phyloP scores from a whole-genome alignment of 345 rosid genomes.

The Bruguiera sexangula region DNA sequence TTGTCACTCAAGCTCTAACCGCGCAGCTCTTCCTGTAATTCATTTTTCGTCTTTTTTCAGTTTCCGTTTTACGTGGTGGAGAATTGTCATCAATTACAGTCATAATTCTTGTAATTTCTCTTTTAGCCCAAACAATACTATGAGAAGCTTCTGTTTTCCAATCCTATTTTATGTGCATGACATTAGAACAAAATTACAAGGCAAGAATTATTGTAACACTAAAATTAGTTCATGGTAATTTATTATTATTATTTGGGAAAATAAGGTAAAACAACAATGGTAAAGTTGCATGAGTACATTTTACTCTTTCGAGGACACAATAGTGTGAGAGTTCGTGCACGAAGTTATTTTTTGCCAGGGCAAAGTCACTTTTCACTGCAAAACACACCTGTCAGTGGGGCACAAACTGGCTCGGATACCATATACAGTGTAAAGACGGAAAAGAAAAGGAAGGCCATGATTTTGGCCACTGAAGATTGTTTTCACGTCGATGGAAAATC shows the following conservation, averaged over 20 bases:
- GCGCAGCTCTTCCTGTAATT: not conserved
- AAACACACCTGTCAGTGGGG: no score
- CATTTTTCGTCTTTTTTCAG: not conserved
- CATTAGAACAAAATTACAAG: no score
- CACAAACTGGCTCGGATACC: no score
- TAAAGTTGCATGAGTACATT: no score
- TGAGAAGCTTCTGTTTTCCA: conserved; percentile 11
- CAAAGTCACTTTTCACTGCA: not conserved
- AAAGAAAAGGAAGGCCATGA: not conserved
- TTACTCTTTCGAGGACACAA: no score
- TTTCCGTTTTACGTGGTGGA: conserved; percentile 1
- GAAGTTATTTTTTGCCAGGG: not conserved
- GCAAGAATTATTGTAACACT: no score
- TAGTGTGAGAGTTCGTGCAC: no score
- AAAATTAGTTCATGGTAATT: no score
- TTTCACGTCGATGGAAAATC: not conserved
- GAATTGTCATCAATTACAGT: not conserved
- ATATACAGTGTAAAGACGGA: no score
- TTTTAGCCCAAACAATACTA: conserved; percentile 16
- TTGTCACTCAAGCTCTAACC: conserved; percentile 84
- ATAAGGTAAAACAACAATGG: no score
- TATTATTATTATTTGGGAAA: no score
- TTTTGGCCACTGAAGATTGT: not conserved
- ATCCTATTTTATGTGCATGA: not conserved
- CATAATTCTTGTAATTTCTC: conserved; percentile 31